These are phyloP conservation scores for Bipolaris bicolor DNA, from an alignment of 2,329 filamentous ascomycete genomes.

Conservation along the genomic window DNA sequence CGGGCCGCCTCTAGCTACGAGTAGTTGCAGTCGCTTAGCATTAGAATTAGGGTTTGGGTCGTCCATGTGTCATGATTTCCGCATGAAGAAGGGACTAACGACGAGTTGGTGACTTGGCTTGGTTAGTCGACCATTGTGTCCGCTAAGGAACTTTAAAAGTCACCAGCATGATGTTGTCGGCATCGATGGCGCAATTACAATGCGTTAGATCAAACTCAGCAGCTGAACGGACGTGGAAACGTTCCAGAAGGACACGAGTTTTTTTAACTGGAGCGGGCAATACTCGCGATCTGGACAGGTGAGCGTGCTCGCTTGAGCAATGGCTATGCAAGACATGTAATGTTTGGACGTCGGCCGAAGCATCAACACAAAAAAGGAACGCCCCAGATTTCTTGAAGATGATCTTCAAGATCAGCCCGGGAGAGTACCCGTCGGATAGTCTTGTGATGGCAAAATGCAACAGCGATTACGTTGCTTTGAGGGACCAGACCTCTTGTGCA, in stretches of 20 bases:
- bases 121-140: slow-evolving; percentile 17
- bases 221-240: slow-evolving; percentile 14
- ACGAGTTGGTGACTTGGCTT: slow-evolving; percentile 20
- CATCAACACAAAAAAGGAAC: no score
- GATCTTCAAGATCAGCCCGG: slow-evolving; percentile 15
- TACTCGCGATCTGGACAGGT: not conserved
- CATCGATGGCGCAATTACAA: slow-evolving; percentile 18
- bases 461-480: slow-evolving; percentile 14
- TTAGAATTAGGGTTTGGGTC: slow-evolving; percentile 19
- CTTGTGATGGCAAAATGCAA: slow-evolving; percentile 21
- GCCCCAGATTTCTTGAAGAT: not conserved
- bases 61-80: slow-evolving; percentile 29
- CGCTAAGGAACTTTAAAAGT: slow-evolving; percentile 26
- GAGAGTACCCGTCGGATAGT: slow-evolving; percentile 24
- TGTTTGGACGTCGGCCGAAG: no score
- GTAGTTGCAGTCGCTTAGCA: slow-evolving; percentile 15
- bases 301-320: not conserved
- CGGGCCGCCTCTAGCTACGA: slow-evolving; percentile 8
- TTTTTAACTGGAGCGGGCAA: no score
- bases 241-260: slow-evolving; percentile 15
- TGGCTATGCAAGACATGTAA: no score
- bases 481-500: slow-evolving; percentile 20
- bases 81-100: slow-evolving; percentile 23
- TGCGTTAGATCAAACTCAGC: slow-evolving; percentile 8
- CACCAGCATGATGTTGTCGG: slow-evolving; percentile 13